Evolutionary conservation across 2,329 filamentous ascomycete species (phyloP).

Genomic region (Cladosporium sp.): DNA sequence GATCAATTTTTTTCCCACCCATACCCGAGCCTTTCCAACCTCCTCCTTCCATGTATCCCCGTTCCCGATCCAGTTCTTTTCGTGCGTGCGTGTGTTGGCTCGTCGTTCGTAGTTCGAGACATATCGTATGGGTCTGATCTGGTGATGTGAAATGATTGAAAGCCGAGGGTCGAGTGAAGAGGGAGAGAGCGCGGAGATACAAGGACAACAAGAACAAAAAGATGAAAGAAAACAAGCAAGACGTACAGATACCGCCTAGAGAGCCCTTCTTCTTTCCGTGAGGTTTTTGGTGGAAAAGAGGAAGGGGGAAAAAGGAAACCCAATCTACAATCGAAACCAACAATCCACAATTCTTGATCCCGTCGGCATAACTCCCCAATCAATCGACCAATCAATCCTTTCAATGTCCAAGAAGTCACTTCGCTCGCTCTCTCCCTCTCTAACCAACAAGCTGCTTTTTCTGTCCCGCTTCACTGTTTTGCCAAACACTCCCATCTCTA

Average conservation of each 20-base stretch:
- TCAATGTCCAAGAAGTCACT: background rate
- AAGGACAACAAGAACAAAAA: background rate
- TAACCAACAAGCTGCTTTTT: background rate
- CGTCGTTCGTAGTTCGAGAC: too few species aligned
- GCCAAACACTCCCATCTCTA: background rate
- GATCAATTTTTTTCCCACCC: too few species aligned
- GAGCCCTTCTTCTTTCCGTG: background rate
- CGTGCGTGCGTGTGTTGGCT: too few species aligned
- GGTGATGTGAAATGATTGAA: background rate
- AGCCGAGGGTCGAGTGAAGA: background rate
- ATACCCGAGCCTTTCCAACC: too few species aligned
- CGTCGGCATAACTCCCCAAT: background rate
- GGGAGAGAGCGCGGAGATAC: background rate
- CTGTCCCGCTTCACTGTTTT: background rate
- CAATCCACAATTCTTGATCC: background rate
- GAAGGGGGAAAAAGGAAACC: background rate
- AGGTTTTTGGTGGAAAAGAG: background rate
- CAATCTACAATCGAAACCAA: background rate
- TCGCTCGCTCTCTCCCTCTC: background rate
- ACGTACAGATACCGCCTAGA: slow-evolving; percentile 12
- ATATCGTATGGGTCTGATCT: too few species aligned
- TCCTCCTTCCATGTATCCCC: too few species aligned
- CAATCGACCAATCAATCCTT: background rate
- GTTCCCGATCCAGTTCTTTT: too few species aligned
- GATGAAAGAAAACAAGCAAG: background rate